Evolutionary conservation across 768 basidiomycete species (phyloP).

Genomic region (Mycena pura): DNA sequence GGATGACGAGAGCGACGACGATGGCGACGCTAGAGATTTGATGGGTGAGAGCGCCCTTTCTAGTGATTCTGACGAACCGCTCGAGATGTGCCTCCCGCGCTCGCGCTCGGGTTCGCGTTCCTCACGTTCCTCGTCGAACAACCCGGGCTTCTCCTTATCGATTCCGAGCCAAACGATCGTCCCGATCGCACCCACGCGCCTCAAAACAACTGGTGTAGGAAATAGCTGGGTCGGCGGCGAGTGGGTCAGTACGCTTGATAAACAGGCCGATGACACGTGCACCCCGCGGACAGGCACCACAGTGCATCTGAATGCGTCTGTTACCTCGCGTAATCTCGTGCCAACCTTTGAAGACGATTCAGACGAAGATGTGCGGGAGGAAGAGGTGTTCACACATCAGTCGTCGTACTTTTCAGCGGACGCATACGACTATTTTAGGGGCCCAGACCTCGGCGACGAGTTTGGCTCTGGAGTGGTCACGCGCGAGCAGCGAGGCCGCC

Average conservation of each 20-base stretch:
- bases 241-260: conserved; percentile 57
- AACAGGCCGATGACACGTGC: conserved; percentile 23
- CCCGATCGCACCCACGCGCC: conserved; percentile 69
- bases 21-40: conserved; percentile 38
- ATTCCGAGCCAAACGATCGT: conserved; percentile 43
- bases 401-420: conserved; percentile 28
- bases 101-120: conserved; percentile 20
- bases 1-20: conserved; percentile 36
- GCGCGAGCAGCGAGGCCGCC: conserved; percentile 18
- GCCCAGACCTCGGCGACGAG: conserved; percentile 62
- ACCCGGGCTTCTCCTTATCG: background rate
- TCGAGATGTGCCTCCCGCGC: conserved; percentile 24
- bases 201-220: conserved; percentile 76
- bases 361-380: conserved; percentile 26
- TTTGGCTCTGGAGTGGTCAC: conserved; percentile 33
- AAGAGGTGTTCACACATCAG: conserved; percentile 24
- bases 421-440: conserved; percentile 66
- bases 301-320: conserved; percentile 10
- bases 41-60: conserved; percentile 20
- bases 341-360: conserved; percentile 27
- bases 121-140: conserved; percentile 15
- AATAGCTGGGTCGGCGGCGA: conserved; percentile 44
- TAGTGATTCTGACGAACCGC: conserved; percentile 23
- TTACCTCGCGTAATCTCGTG: conserved; percentile 12
- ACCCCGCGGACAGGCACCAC: conserved; percentile 11